Conservation (phyloP, 2,329 filamentous ascomycete genomes). For the Botrytis fragariae region DNA sequence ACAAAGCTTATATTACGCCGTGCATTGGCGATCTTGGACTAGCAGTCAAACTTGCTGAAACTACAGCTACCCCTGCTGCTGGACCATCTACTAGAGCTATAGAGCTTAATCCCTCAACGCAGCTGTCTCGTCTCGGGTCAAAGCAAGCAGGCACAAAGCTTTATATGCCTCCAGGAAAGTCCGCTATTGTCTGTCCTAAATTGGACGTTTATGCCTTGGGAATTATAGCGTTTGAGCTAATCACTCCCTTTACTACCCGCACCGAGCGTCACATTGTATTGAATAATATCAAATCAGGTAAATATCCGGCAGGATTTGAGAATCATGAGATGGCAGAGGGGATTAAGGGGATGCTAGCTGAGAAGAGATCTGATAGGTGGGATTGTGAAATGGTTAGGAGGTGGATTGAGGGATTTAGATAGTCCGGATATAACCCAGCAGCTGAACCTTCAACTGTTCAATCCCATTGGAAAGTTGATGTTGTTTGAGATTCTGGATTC, state of each 20-base stretch:
- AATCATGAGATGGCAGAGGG: conserved; percentile 30
- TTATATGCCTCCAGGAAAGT: conserved; percentile 48
- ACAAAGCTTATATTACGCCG: conserved; percentile 49
- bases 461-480: not conserved
- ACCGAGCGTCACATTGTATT: conserved; percentile 48
- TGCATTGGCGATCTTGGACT: conserved; percentile 69
- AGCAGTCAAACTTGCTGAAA: conserved; percentile 47
- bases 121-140: conserved; percentile 20
- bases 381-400: conserved; percentile 25
- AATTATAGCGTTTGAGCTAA: conserved; percentile 60
- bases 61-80: not conserved
- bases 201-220: conserved; percentile 62
- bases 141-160: conserved; percentile 58
- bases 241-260: conserved; percentile 52
- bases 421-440: not conserved
- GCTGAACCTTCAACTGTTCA: not conserved
- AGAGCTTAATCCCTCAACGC: conserved; percentile 7
- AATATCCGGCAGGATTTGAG: conserved; percentile 29
- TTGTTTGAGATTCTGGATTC: not conserved
- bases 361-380: conserved; percentile 28
- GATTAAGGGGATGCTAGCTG: conserved; percentile 30
- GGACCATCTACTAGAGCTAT: not conserved
- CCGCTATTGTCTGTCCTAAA: conserved; percentile 45
- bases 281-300: conserved; percentile 38
- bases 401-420: conserved; percentile 24